phyloP scores from a whole-genome alignment of 176 grass and related monocot species.

The Musa troglodytarum region DNA sequence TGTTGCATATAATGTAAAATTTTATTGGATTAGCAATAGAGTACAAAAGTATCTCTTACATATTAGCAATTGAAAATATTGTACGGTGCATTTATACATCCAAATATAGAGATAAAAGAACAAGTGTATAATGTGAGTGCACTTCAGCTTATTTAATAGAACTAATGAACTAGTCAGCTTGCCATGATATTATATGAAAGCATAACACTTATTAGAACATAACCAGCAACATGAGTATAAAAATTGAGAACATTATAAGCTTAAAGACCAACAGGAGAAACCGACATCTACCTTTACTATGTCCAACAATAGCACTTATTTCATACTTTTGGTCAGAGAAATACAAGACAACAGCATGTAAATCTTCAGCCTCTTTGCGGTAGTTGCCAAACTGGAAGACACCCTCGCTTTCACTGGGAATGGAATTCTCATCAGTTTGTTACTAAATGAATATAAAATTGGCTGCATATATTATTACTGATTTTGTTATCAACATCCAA shows the following conservation, averaged over 20 bases:
- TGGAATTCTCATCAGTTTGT: neutral
- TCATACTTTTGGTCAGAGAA: conserved; percentile 21
- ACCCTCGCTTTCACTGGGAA: conserved; percentile 20
- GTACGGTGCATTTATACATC: neutral
- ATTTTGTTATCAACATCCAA: neutral
- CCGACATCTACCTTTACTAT: conserved; percentile 10
- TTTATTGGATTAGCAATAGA: neutral
- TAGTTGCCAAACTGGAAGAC: conserved; percentile 5
- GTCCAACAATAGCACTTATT: conserved; percentile 20
- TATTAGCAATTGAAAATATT: neutral
- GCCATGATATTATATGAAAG: neutral
- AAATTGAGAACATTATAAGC: neutral
- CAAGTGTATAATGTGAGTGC: neutral
- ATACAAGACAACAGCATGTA: conserved; percentile 9
- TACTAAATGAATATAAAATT: neutral
- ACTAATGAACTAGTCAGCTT: neutral
- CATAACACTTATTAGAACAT: neutral
- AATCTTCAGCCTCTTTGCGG: conserved; percentile 15
- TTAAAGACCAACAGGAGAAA: neutral
- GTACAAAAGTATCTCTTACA: neutral
- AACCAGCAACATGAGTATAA: no score
- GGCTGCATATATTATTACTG: neutral
- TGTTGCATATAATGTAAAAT: neutral
- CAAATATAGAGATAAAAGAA: neutral
- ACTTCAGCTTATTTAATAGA: neutral